Base-by-base conservation (phyloP, 176 grass and related monocot genomes). In the Phoenix roebelenii region DNA sequence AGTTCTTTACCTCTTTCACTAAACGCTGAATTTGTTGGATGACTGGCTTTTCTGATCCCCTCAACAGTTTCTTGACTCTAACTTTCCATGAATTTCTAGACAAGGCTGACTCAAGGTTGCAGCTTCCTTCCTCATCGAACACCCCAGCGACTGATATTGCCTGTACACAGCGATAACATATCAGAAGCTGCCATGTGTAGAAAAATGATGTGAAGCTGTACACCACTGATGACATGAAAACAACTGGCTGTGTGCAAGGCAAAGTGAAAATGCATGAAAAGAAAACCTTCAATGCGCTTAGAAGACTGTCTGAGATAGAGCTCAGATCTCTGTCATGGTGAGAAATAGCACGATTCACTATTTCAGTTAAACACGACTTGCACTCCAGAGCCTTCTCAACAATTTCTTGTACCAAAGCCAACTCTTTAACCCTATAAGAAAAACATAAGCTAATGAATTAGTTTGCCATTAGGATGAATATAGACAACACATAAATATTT, bases 21-120 rank as follows among this genome's bases (percentile, higher is more conserved):
- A 87, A 75, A 63, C 15, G 17, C 56, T 89, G 51, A 55, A 87
- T 55, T 63, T 90, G 71, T 72, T 87, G 56, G 54, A 95, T 73
- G 7, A 61, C 74, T 68, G 68, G 57, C 57, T 95, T 84, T 75
- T 61, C 60, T 48, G 60, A 74, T 72, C 61, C 65, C 50, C 16
- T 73, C 67, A 87, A 72, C 49, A 95, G 81, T 54, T 75, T 82
- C 50, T 72, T 77, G 39, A 82, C 73, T 76, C 51, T 77, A 59
- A 84, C 72, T 80, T 95, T 95, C 91, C 91, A 95, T 5, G 69
- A 74, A 77, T 87, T 80, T 87, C 35, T 79, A 62, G 74, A 66
- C 53, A 90, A 82, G 44, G 73, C 57, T 25, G 60, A 69, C 61
- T 95, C 77, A 54, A 95, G 29, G 18, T 55, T 83, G 72, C 24